These are phyloP conservation scores for Boletus speciosus DNA, from an alignment of 768 basidiomycete species.

Conservation along the genomic window DNA sequence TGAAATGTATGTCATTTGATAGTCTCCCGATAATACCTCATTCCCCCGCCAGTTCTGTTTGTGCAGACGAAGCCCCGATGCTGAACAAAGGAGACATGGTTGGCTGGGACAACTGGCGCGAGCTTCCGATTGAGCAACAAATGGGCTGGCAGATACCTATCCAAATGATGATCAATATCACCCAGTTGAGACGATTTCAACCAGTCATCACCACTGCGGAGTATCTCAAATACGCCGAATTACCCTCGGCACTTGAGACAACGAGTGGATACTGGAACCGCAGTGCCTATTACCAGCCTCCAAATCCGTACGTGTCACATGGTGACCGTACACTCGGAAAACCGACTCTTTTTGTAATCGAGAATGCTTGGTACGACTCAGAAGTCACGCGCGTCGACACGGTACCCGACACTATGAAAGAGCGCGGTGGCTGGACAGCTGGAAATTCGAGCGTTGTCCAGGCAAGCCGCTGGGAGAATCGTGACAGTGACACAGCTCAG, in stretches of 20 bases:
- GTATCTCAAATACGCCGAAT: slow-evolving; percentile 37
- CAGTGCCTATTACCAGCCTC: slow-evolving; percentile 22
- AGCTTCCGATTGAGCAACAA: slow-evolving; percentile 32
- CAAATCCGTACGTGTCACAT: slow-evolving; percentile 16
- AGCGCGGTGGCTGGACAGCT: slow-evolving; percentile 25
- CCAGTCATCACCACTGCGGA: slow-evolving; percentile 37
- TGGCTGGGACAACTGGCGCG: slow-evolving; percentile 37
- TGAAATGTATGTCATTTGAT: slow-evolving; percentile 27
- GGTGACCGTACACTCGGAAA: slow-evolving; percentile 11
- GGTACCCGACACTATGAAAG: slow-evolving; percentile 25
- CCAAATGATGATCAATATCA: slow-evolving; percentile 38
- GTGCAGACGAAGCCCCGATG: slow-evolving; percentile 39
- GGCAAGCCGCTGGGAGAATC: slow-evolving; percentile 11
- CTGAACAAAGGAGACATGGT: slow-evolving; percentile 41
- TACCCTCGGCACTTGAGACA: slow-evolving; percentile 31
- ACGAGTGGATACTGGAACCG: slow-evolving; percentile 39
- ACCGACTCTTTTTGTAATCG: slow-evolving; percentile 32
- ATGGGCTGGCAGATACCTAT: slow-evolving; percentile 34
- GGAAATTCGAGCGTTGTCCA: slow-evolving; percentile 13
- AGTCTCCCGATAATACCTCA: background rate
- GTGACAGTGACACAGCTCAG: slow-evolving; percentile 2
- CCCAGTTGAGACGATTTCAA: slow-evolving; percentile 34
- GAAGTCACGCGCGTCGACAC: slow-evolving; percentile 35
- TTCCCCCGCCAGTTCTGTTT: slow-evolving; percentile 24
- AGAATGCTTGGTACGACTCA: slow-evolving; percentile 41